These are phyloP conservation scores for Diaporthe batatas DNA, from an alignment of 2,329 filamentous ascomycete genomes.

Conservation along the genomic window DNA sequence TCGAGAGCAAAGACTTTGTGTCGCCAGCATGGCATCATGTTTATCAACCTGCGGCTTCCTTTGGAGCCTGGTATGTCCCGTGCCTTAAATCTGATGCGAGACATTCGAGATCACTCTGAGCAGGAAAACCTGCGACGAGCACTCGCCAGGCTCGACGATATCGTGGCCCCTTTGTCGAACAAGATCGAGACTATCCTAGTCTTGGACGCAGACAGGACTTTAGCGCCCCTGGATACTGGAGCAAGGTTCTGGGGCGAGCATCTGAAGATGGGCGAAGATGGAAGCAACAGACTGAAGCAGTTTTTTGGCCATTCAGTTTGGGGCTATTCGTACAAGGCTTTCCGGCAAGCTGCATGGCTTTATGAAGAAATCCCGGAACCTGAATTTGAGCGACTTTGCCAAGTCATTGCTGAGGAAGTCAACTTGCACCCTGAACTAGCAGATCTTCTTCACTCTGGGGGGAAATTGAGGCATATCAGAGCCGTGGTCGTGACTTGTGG, in stretches of 20 bases:
- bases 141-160: slow-evolving; percentile 50
- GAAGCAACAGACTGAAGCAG: slow-evolving; percentile 51
- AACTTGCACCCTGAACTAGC: slow-evolving; percentile 62
- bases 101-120: slow-evolving; percentile 56
- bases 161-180: slow-evolving; percentile 45
- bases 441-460: slow-evolving; percentile 54
- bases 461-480: slow-evolving; percentile 53
- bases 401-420: slow-evolving; percentile 56
- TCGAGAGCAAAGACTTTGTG: slow-evolving; percentile 59
- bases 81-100: slow-evolving; percentile 50
- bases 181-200: slow-evolving; percentile 62
- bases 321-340: slow-evolving; percentile 66
- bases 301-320: slow-evolving; percentile 60
- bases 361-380: slow-evolving; percentile 61
- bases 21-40: slow-evolving; percentile 59
- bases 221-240: slow-evolving; percentile 64
- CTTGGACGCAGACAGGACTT: slow-evolving; percentile 70
- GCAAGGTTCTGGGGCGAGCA: slow-evolving; percentile 61
- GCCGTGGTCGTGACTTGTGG: slow-evolving; percentile 69
- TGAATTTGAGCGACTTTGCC: slow-evolving; percentile 60
- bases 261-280: slow-evolving; percentile 5
- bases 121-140: slow-evolving; percentile 53
- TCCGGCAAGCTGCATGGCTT: slow-evolving; percentile 66
- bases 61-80: slow-evolving; percentile 1
- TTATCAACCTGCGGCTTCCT: slow-evolving; percentile 48